Evolutionary conservation across 2,329 filamentous ascomycete species (phyloP).

Genomic region (Cordyceps farinosa): DNA sequence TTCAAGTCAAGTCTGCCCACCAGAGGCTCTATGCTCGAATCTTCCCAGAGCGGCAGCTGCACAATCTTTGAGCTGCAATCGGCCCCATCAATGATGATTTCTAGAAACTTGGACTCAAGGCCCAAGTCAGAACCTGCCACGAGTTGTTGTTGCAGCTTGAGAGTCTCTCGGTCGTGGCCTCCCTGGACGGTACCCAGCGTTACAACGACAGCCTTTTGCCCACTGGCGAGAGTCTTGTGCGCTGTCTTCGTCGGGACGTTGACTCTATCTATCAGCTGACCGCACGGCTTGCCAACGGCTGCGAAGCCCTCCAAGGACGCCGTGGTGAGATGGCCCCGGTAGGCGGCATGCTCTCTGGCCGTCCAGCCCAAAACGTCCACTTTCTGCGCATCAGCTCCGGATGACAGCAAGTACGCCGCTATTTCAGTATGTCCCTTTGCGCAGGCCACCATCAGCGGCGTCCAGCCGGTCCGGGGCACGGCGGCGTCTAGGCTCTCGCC

Average conservation of each 20-base stretch:
- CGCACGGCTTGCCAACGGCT: background rate
- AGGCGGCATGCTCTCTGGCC: slow-evolving; percentile 33
- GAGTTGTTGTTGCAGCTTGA: background rate
- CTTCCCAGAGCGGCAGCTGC: slow-evolving; percentile 26
- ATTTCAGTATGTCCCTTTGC: slow-evolving; percentile 26
- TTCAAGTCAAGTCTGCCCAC: slow-evolving; percentile 22
- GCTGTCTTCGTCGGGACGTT: background rate
- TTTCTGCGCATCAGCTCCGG: slow-evolving; percentile 21
- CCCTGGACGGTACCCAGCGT: slow-evolving; percentile 21
- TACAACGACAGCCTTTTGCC: slow-evolving; percentile 17
- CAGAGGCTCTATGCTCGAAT: slow-evolving; percentile 24
- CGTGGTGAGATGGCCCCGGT: slow-evolving; percentile 31
- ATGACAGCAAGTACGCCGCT: slow-evolving; percentile 27
- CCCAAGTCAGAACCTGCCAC: too few species aligned
- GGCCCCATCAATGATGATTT: slow-evolving; percentile 17
- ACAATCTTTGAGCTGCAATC: slow-evolving; percentile 15
- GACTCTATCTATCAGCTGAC: background rate
- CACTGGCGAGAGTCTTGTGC: background rate
- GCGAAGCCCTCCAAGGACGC: slow-evolving; percentile 20
- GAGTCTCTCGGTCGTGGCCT: slow-evolving; percentile 12
- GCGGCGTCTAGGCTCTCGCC: slow-evolving; percentile 20
- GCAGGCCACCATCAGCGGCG: slow-evolving; percentile 31
- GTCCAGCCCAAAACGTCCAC: slow-evolving; percentile 29
- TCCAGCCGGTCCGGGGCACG: slow-evolving; percentile 29
- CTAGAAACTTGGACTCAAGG: slow-evolving; percentile 1